phyloP scores from a whole-genome alignment of 2,329 filamentous ascomycete genomes.

The Penicillium expansum region DNA sequence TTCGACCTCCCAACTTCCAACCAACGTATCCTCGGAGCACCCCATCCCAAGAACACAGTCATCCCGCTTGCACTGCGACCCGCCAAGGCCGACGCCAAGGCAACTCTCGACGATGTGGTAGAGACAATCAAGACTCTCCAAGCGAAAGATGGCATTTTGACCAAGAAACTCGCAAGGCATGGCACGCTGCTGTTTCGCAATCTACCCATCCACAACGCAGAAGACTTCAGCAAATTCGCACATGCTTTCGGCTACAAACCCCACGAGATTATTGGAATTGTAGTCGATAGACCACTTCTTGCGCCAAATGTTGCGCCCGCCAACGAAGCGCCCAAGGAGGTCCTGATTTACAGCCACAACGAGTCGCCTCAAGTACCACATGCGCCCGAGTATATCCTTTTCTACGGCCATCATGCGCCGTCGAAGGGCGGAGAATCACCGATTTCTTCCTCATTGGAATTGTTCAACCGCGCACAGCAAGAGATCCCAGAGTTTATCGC shows the following conservation, averaged over 20 bases:
- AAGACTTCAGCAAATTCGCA: conserved; percentile 50
- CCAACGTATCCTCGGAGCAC: conserved; percentile 41
- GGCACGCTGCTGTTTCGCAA: conserved; percentile 49
- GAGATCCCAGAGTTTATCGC: conserved; percentile 50
- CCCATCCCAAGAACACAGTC: conserved; percentile 39
- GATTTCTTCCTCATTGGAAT: conserved; percentile 50
- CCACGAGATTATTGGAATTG: conserved; percentile 53
- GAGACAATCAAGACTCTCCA: conserved; percentile 40
- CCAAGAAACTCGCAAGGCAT: conserved; percentile 45
- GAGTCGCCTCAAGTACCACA: conserved; percentile 53
- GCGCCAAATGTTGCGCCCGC: conserved; percentile 49
- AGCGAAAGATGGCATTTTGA: conserved; percentile 35
- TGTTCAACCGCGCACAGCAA: conserved; percentile 46
- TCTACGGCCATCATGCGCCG: conserved; percentile 45
- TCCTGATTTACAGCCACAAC: conserved; percentile 53
- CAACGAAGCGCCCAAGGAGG: conserved; percentile 50
- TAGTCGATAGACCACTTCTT: conserved; percentile 46
- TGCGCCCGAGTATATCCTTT: conserved; percentile 53
- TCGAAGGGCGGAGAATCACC: conserved; percentile 43
- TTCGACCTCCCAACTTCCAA: conserved; percentile 44
- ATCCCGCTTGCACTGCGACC: conserved; percentile 44
- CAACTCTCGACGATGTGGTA: conserved; percentile 36
- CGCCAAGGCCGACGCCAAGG: conserved; percentile 13
- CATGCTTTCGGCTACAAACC: conserved; percentile 50
- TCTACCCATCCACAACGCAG: conserved; percentile 45